Base-by-base conservation (phyloP, 2,329 filamentous ascomycete genomes). In the Penicillium sp. region DNA sequence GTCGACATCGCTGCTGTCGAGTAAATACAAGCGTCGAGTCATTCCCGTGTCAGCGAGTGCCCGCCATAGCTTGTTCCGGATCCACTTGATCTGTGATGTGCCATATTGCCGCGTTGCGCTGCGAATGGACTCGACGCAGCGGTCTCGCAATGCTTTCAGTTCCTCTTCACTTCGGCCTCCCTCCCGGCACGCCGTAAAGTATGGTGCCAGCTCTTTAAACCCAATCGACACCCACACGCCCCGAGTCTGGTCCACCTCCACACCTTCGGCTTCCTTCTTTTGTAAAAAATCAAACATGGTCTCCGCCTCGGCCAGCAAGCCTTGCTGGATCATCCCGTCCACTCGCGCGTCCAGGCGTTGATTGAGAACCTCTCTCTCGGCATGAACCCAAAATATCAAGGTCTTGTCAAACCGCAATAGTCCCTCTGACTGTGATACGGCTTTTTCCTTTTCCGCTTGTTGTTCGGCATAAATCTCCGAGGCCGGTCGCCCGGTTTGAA, bases 171-270 rank as follows among this genome's bases (percentile, higher is more conserved):
- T 60, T 45, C 36, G 54, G 42, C 27, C 59, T 52, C 46, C 57
- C 25, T 45, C 56, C 58, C 48, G 66, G 52, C 55, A 69, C 58
- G 79, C 77, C 2, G 71, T 59, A 25, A 90, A 71, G 61, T 90
- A 95, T 0, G 81, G 76, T 48, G 86, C 79, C 63, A 97, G 86
- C 63, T 98, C 89, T 65, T 94, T 96, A 70, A 90, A 96, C 1
- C 93, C 93, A 52, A 98, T 98, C 1, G 90, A 93, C 45, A 95
- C 86, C 90, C 91, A 98, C 38, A 98, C 94, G 0, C 93, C 94
- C 45, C 84, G 82, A 1, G 81, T 86, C 55, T 82, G 77, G 62
- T 97, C 89, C 2, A 93, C 69, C 0, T 67, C 55, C 1, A 74
- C 67, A 0, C 82, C 84, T 1, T 71, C 60, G 0, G 71, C 63